Base-by-base conservation (phyloP, 2,329 filamentous ascomycete genomes). In the Aspergillus caelatus region DNA sequence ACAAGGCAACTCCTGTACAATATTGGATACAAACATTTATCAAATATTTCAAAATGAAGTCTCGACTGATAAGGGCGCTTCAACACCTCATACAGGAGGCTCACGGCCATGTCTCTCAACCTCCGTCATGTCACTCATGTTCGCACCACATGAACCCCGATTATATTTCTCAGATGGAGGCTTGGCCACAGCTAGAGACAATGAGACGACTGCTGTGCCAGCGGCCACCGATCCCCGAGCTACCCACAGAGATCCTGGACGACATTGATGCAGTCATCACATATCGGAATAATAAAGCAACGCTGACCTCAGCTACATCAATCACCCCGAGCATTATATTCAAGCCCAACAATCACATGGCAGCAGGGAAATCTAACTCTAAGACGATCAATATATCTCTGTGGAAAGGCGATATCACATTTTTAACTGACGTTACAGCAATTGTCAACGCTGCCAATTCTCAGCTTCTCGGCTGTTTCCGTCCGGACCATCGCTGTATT, bases 321-420 rank as follows among this genome's bases (percentile, higher is more conserved):
- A 67, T 70, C 12, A 0, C 21, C 1, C 56, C 67, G 0, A 58
- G 26, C 7, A 26, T 45, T 11, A 16, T 57, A 19, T 3, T 55
- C 3, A 48, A 16, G 10, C n/a, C 30, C 2, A 32, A 11, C n/a
- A 19, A 14, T 9, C 3, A 34, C 12, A 52, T 4, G n/a, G 4
- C 16, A 12, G 8, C 26, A 19, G 23, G 23, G 14, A 6, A 58
- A 21, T 12, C 23, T 16, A 14, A 23, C 8, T 26, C n/a, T 11
- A 48, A 57, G 16, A 19, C 9, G 7, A 34, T 52, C 21, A 56
- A 26, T 14, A 43, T 61, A 9, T 52, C 53, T 2, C 59, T 67
- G 30, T 72, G 70, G 70, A 70, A 68, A 62, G 70, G 69, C n/a
- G 69, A 71, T 43, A 72, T 71, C 19, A 70, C 69, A 12, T 63